phyloP scores from a whole-genome alignment of 805 yeast genomes.

The Wickerhamomyces xylosicus region DNA sequence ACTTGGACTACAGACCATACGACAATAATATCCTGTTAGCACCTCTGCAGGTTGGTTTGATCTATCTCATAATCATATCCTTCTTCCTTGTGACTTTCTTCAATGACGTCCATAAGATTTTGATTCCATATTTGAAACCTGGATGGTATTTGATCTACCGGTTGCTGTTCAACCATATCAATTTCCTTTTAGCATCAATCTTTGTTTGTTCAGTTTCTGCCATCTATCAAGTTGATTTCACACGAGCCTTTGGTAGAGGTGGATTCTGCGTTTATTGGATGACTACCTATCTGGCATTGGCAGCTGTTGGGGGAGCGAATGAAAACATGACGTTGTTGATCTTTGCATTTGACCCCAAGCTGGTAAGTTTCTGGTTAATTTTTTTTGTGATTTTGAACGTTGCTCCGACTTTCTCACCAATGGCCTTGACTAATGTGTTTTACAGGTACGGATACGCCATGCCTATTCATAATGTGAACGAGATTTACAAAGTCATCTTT shows the following conservation, averaged over 20 bases:
- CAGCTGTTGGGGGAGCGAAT: slow-evolving; percentile 68
- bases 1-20: slow-evolving; percentile 40
- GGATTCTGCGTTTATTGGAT: slow-evolving; percentile 76
- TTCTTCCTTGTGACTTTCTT: slow-evolving; percentile 63
- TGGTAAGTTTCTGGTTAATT: slow-evolving; percentile 62
- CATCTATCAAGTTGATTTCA: slow-evolving; percentile 57
- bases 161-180: slow-evolving; percentile 34
- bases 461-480: slow-evolving; percentile 61
- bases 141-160: slow-evolving; percentile 43
- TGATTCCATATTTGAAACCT: slow-evolving; percentile 35
- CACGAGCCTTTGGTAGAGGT: slow-evolving; percentile 46
- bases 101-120: slow-evolving; percentile 37
- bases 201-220: slow-evolving; percentile 50
- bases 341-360: slow-evolving; percentile 47
- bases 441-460: slow-evolving; percentile 57
- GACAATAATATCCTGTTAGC: slow-evolving; percentile 43
- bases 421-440: slow-evolving; percentile 46
- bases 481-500: slow-evolving; percentile 48
- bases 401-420: slow-evolving; percentile 57
- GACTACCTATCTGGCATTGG: slow-evolving; percentile 55
- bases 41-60: slow-evolving; percentile 67
- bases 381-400: slow-evolving; percentile 62
- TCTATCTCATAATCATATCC: slow-evolving; percentile 60
- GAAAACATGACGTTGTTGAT: slow-evolving; percentile 50
- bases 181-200: slow-evolving; percentile 48